These are phyloP conservation scores for Oryza glumipatula DNA, from an alignment of 176 grass and related monocot genomes.

Conservation along the genomic window DNA sequence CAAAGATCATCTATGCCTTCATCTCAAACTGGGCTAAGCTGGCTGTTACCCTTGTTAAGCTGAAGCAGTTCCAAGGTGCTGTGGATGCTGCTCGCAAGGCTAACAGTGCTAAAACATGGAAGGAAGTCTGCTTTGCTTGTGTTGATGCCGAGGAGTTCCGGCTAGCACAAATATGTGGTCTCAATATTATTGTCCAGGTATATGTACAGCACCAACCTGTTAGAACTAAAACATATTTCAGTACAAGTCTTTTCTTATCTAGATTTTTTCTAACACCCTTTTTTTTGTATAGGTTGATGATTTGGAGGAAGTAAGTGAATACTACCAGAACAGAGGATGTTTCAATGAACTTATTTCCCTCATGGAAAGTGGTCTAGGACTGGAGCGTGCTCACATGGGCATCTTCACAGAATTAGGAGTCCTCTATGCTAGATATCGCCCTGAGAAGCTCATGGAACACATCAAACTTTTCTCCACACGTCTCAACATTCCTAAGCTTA, in stretches of 20 bases:
- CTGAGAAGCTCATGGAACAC: conserved; percentile 98
- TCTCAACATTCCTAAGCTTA: conserved; percentile 94
- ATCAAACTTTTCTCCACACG: conserved; percentile 96
- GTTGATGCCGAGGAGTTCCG: conserved; percentile 97
- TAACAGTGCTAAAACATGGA: conserved; percentile 95
- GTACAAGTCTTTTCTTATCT: not conserved
- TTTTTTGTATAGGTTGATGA: conserved; percentile 79
- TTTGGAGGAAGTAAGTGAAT: conserved; percentile 94
- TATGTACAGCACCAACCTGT: conserved; percentile 7
- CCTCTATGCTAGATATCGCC: conserved; percentile 91
- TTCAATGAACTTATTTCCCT: conserved; percentile 97
- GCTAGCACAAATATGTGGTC: conserved; percentile 93
- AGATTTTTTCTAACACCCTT: conserved; percentile 30
- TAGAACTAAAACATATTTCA: not conserved
- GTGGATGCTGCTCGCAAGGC: conserved; percentile 98
- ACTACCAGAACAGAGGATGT: conserved; percentile 96
- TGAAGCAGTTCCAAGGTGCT: conserved; percentile 97
- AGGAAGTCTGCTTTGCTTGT: conserved; percentile 98
- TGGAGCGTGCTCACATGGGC: conserved; percentile 95
- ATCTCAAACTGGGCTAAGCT: conserved; percentile 98
- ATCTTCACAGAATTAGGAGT: conserved; percentile 96
- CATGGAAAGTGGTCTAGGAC: conserved; percentile 92
- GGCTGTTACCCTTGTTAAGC: conserved; percentile 83
- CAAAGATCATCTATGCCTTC: conserved; percentile 97
- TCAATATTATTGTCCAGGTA: conserved; percentile 96